Conservation (phyloP, 176 grass and related monocot species). For the Tillandsia leiboldiana region DNA sequence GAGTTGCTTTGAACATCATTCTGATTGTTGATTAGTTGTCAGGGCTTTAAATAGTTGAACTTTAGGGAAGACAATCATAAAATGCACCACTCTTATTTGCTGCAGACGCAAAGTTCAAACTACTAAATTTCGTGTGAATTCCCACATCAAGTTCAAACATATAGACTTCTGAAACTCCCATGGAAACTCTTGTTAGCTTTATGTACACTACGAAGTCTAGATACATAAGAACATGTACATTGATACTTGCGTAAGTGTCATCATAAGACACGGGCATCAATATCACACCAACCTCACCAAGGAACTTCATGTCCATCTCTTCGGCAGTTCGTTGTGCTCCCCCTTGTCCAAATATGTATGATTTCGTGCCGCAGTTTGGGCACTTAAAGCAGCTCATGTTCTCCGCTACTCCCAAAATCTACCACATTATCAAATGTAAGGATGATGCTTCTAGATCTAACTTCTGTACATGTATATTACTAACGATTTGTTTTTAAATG, state of each 20-base stretch:
- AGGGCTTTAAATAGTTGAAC: too few relatives aligned
- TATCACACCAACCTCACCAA: conserved; percentile 55
- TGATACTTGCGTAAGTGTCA: not conserved
- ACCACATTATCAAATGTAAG: conserved; percentile 13
- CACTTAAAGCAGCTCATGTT: conserved; percentile 99
- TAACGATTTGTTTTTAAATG: not conserved
- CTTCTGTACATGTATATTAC: not conserved
- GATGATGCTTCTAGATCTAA: not conserved
- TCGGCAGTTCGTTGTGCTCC: conserved; percentile 57
- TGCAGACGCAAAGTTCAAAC: too few relatives aligned
- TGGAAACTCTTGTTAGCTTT: too few relatives aligned
- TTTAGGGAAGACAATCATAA: too few relatives aligned
- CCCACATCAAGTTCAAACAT: too few relatives aligned
- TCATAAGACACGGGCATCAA: not conserved
- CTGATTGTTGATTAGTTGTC: too few relatives aligned
- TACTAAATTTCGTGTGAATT: too few relatives aligned
- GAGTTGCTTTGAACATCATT: too few relatives aligned
- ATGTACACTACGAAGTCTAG: not conserved
- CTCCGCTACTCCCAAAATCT: conserved; percentile 88
- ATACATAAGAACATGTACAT: not conserved
- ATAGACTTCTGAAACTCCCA: too few relatives aligned
- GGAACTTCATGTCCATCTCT: conserved; percentile 79
- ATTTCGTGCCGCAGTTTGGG: conserved; percentile 74
- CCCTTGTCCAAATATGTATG: conserved; percentile 77
- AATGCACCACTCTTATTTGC: too few relatives aligned